Evolutionary conservation across 768 basidiomycete genomes (phyloP), one percentile per base, ranked within the genome.

Genomic region (Filobasidium floriforme): DNA sequence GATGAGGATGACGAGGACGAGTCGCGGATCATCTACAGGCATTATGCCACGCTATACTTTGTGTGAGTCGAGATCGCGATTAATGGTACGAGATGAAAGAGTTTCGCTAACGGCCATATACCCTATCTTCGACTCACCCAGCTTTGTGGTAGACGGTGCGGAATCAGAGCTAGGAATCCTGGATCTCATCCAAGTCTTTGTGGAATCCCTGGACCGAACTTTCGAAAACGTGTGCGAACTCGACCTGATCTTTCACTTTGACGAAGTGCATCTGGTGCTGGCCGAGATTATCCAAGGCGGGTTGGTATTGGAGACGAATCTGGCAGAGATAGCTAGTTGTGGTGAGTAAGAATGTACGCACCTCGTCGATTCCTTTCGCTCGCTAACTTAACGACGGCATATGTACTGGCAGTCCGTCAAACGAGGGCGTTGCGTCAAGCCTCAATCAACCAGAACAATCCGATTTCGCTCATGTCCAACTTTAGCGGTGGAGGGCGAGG

Each of bases 221-320:
- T 99, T 98, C 75, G 92, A 96, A 81, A 98, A 97, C 73, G 96
- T 99, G 0, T 98, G 96, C 79, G 96, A 99, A 78, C 82, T 99
- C 54, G 96, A 99, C 78, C 83, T 99, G 14, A 93, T 99, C 60
- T 99, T 98, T 78, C 93, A 97, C 77, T 99, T 97, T 73, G 96
- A 98, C 77, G 92, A 98, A 83, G 93, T 89, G 3, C 93, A 98
- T 73, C 89, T 94, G 71, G 91, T 97, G 62, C 84, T 99, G 55
- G 83, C 88, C n/a, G 96, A 98, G 79, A 87, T 98, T 61, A 90
- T 99, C 28, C 93, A 97, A 80, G 94, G 92, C 18, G 96, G 96
- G 6, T 82, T 98, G 43, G 96, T 98, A 10, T 82, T 98, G 51
- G 96, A 99, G 78, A 99, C 94, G 19, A 78, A 78, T 59, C 76